Percentiles rank a stretch among this genome's conserved stretches.
These are phyloP conservation scores for Wickerhamiella alocasiicola DNA, from an alignment of 805 yeast species.

Conservation along the genomic window DNA sequence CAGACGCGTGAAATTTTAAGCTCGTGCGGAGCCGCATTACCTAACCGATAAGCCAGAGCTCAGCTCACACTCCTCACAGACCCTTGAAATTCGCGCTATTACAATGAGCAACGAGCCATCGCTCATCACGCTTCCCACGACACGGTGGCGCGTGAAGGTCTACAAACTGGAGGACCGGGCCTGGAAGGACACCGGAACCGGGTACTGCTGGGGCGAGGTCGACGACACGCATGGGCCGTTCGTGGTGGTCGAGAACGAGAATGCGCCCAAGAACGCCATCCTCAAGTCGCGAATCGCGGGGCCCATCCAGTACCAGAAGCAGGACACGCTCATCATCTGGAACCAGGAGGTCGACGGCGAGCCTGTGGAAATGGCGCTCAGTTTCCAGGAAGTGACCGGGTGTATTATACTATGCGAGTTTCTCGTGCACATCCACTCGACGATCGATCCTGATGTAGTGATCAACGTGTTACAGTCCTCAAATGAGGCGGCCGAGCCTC, in stretches of 20 bases:
- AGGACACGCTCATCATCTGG: conserved; percentile 92
- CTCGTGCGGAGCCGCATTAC: too few species aligned
- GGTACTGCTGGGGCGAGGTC: conserved; percentile 68
- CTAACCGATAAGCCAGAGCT: too few species aligned
- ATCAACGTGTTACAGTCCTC: conserved; percentile 25
- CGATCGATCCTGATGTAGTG: conserved; percentile 47
- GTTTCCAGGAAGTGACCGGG: conserved; percentile 86
- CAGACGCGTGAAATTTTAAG: too few species aligned
- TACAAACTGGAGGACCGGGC: conserved; percentile 60
- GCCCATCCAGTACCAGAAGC: conserved; percentile 73
- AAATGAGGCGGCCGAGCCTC: conserved; percentile 56
- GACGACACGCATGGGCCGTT: conserved; percentile 33
- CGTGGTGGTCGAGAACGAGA: conserved; percentile 63
- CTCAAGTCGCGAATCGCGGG: conserved; percentile 61
- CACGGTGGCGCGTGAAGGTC: conserved; percentile 80
- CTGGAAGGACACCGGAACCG: conserved; percentile 91
- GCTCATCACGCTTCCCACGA: conserved; percentile 21
- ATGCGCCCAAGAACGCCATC: conserved; percentile 43
- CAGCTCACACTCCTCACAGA: not conserved
- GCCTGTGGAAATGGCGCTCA: conserved; percentile 58
- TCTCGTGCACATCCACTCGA: conserved; percentile 53
- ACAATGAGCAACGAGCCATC: conserved; percentile 9
- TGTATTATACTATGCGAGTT: conserved; percentile 77
- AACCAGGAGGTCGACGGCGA: conserved; percentile 46
- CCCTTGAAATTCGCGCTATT: not conserved